These are phyloP conservation scores for Ophiostoma quercus DNA, from an alignment of 2,329 filamentous ascomycete species.

Conservation along the genomic window DNA sequence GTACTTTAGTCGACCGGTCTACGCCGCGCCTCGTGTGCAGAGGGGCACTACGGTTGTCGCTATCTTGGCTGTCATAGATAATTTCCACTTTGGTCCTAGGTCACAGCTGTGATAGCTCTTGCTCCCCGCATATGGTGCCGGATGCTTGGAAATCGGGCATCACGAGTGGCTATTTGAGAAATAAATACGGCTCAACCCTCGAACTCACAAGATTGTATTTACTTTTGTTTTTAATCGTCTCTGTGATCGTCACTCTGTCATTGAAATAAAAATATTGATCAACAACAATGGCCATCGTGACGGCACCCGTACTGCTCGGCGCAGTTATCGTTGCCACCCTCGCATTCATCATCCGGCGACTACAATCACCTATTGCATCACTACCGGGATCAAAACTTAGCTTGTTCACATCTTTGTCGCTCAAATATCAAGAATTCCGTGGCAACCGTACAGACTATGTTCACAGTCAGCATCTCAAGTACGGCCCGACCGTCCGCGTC, in stretches of 20 bases:
- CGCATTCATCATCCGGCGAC: constrained; percentile 2
- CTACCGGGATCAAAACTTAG: constrained; percentile 47
- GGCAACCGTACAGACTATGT: constrained; percentile 50
- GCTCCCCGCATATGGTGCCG: not conserved
- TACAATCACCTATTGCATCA: constrained; percentile 36
- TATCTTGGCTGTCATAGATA: not conserved
- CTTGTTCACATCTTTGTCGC: constrained; percentile 45
- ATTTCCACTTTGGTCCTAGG: not conserved
- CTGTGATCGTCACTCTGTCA: no score
- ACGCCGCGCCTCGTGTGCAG: not conserved
- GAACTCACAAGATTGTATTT: no score
- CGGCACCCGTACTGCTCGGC: constrained; percentile 13
- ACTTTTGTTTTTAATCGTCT: not conserved
- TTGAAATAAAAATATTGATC: no score
- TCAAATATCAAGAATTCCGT: constrained; percentile 54
- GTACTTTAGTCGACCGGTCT: not conserved
- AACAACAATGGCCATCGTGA: constrained; percentile 14
- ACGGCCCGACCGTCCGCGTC: constrained; percentile 53
- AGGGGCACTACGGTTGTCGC: not conserved
- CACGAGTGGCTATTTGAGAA: not conserved
- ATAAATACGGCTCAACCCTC: not conserved
- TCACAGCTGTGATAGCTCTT: not conserved
- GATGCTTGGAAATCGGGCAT: not conserved
- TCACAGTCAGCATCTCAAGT: constrained; percentile 49
- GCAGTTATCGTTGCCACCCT: constrained; percentile 18